A percentile compares a stretch with the other conserved stretches of the same genome.
Evolutionary conservation across 2,329 filamentous ascomycete genomes (phyloP).

Genomic region (Sclerotinia glacialis): DNA sequence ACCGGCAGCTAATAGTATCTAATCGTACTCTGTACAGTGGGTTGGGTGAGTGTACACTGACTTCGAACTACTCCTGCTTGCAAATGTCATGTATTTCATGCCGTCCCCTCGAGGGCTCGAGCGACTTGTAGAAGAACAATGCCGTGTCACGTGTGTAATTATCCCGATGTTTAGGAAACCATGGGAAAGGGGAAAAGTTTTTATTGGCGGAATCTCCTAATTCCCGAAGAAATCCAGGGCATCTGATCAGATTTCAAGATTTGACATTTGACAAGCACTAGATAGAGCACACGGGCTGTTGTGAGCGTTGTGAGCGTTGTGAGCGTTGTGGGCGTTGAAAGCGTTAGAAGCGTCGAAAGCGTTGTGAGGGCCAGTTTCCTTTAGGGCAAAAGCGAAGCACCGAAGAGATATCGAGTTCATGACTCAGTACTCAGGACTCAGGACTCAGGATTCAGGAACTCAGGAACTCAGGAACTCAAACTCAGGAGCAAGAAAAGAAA

Average conservation of each 20-base stretch:
- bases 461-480: too few species aligned
- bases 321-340: too few species aligned
- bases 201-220: slow-evolving; percentile 1
- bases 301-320: too few species aligned
- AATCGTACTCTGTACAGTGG: too few species aligned
- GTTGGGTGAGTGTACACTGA: too few species aligned
- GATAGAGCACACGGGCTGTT: too few species aligned
- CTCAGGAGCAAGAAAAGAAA: too few species aligned
- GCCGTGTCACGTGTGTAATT: neutral
- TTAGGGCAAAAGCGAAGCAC: too few species aligned
- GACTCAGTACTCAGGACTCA: too few species aligned
- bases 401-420: too few species aligned
- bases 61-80: neutral
- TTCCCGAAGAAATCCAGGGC: neutral
- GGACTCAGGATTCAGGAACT: too few species aligned
- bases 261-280: neutral
- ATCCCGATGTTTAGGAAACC: neutral
- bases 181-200: neutral
- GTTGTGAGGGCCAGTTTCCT: too few species aligned
- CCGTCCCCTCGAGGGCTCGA: neutral
- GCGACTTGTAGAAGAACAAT: neutral
- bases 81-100: neutral
- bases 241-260: neutral
- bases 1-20: neutral
- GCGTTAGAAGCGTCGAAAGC: neutral